phyloP scores from a whole-genome alignment of 2,329 filamentous ascomycete genomes.

The Colletotrichum sp. region DNA sequence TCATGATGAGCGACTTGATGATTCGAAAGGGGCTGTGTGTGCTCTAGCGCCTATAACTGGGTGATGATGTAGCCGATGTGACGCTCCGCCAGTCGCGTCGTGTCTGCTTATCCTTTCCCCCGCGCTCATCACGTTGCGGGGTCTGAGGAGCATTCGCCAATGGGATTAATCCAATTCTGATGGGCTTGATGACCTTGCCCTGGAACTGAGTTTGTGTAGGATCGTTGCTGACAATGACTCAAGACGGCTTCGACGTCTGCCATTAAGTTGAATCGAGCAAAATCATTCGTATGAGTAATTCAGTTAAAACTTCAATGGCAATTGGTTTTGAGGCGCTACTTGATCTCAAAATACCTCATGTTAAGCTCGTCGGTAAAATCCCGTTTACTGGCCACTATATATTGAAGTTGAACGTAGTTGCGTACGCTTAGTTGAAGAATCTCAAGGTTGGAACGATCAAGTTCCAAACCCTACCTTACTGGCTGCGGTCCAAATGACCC shows the following conservation, averaged over 20 bases:
- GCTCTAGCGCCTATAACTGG: not conserved
- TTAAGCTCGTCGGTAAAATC: no score
- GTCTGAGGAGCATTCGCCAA: not conserved
- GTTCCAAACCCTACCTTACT: no score
- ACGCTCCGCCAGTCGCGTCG: not conserved
- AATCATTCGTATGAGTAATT: no score
- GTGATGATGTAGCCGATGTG: not conserved
- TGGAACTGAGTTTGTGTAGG: not conserved
- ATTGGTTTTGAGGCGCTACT: no score
- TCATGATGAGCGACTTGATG: not conserved
- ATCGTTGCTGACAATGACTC: rapidly evolving
- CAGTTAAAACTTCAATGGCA: no score
- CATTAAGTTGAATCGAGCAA: not conserved
- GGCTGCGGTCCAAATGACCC: no score
- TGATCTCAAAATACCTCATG: rapidly evolving
- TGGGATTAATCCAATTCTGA: rapidly evolving
- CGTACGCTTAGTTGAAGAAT: no score
- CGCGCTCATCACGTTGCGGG: not conserved
- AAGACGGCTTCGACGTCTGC: not conserved
- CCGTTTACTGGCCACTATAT: no score
- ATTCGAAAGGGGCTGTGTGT: not conserved
- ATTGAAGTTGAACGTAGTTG: no score
- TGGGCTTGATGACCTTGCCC: not conserved
- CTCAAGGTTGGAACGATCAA: no score
- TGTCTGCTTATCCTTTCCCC: not conserved